These are phyloP conservation scores for Casuarina glauca DNA, from an alignment of 306 rosid genomes.

Conservation along the genomic window DNA sequence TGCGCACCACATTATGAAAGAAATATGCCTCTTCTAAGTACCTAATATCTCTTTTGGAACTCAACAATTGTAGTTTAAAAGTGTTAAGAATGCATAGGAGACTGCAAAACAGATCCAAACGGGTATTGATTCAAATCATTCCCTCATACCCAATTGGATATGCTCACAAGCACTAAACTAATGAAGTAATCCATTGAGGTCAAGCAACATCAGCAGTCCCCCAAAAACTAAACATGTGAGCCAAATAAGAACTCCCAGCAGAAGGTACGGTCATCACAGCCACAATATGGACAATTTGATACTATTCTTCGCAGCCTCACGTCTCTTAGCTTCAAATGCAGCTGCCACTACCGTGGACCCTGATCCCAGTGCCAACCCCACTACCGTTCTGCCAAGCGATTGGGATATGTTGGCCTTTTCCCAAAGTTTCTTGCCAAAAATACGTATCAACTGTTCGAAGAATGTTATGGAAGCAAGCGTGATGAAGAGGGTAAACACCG, in stretches of 20 bases:
- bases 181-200: constrained; percentile 37
- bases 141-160: constrained; percentile 37
- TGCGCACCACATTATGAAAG: too few species aligned
- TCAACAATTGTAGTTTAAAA: constrained; percentile 34
- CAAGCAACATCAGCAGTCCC: constrained; percentile 46
- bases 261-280: constrained; percentile 30
- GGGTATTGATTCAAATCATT: constrained; percentile 28
- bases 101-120: constrained; percentile 44
- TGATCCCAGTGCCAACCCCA: constrained; percentile 39
- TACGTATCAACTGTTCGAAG: constrained; percentile 21
- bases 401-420: constrained; percentile 1
- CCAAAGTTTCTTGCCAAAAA: neutral
- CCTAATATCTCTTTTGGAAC: constrained; percentile 32
- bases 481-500: constrained; percentile 26
- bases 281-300: constrained; percentile 35
- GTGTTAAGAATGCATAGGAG: constrained; percentile 37
- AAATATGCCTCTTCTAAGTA: neutral
- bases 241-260: constrained; percentile 20
- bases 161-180: constrained; percentile 35
- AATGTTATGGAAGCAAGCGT: constrained; percentile 28
- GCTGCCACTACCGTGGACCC: constrained; percentile 38
- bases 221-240: constrained; percentile 38
- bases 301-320: constrained; percentile 19
- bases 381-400: constrained; percentile 32
- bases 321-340: constrained; percentile 35